Conservation (phyloP, 2,329 filamentous ascomycete genomes). For the Reticulascus tulasneorum region DNA sequence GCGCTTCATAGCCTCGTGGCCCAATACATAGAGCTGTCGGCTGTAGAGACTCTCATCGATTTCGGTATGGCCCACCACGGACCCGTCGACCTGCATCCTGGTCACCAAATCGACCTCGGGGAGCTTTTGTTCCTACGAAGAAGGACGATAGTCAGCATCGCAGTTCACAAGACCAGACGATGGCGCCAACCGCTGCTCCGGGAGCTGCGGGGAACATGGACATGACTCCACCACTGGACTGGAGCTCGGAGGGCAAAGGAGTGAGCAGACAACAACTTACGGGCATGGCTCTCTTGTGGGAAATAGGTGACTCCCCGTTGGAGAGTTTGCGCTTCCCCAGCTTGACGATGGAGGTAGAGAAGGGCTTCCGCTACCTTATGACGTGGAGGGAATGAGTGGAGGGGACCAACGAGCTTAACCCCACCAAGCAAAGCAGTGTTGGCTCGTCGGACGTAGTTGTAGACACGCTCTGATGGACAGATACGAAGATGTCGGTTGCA, state of each 20-base stretch:
- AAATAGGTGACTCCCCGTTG: slow-evolving; percentile 52
- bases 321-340: slow-evolving; percentile 68
- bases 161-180: not conserved
- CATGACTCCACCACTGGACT: not conserved
- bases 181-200: not conserved
- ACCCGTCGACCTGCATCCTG: slow-evolving; percentile 62
- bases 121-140: slow-evolving; percentile 45
- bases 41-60: slow-evolving; percentile 74
- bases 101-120: slow-evolving; percentile 60
- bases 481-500: slow-evolving; percentile 5
- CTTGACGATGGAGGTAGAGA: slow-evolving; percentile 33
- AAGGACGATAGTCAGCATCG: slow-evolving; percentile 12
- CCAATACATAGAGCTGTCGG: slow-evolving; percentile 67
- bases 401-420: slow-evolving; percentile 29
- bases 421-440: slow-evolving; percentile 21
- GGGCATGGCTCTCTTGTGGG: slow-evolving; percentile 58
- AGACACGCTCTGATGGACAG: slow-evolving; percentile 1
- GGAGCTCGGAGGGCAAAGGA: not conserved
- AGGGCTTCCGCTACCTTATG: slow-evolving; percentile 7
- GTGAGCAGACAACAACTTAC: slow-evolving; percentile 37
- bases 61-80: slow-evolving; percentile 50
- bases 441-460: slow-evolving; percentile 1
- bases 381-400: slow-evolving; percentile 15
- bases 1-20: slow-evolving; percentile 91
- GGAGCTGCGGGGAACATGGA: slow-evolving; percentile 2